Evolutionary conservation across 2,329 filamentous ascomycete species (phyloP), one percentile per base, ranked within the genome.

Genomic region (Calonectria honghensis): DNA sequence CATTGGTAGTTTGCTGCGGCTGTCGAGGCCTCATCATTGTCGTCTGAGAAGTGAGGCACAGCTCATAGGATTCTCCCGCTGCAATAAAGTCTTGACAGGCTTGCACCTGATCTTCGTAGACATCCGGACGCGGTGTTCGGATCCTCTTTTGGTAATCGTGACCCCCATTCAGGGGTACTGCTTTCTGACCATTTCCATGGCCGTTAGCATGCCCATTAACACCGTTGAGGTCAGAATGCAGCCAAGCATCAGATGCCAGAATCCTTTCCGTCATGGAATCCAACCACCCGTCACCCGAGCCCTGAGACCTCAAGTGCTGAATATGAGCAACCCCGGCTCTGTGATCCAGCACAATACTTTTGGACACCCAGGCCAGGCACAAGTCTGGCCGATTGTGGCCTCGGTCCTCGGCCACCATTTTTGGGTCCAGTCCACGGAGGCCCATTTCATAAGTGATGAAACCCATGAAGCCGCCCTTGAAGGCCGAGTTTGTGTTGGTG

Each of bases 381-480:
- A 96, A 86, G 82, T 97, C 95, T 0, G 95, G 93, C 14, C 90
- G 87, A 48, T 84, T 79, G 70, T 89, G 85, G 2, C 81, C 81
- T 14, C 84, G 77, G 4, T 79, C 67, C 1, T 73, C 75, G 0
- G 82, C 71, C 0, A 85, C 78, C 32, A 81, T 75, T 0, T 80
- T 81, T 6, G 82, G 79, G 50, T 82, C 84, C 6, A 86, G 75
- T 0, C 82, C 82, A 35, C 83, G 79, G 1, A 97, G 86, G 0
- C 95, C 95, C 82, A 96, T 91, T 83, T 98, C 96, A 75, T 98
- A 98, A 0, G 94, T 95, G 66, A 95, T 90, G 80, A 94, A 97
- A 0, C 96, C 96, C 85, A 98, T 91, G 73, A 98, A 93, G 0
- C 96, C 96, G 67, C 95, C 96, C 84, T 94, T 92, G 82, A 98